phyloP scores from a whole-genome alignment of 768 basidiomycete genomes.

The Russula lepida region DNA sequence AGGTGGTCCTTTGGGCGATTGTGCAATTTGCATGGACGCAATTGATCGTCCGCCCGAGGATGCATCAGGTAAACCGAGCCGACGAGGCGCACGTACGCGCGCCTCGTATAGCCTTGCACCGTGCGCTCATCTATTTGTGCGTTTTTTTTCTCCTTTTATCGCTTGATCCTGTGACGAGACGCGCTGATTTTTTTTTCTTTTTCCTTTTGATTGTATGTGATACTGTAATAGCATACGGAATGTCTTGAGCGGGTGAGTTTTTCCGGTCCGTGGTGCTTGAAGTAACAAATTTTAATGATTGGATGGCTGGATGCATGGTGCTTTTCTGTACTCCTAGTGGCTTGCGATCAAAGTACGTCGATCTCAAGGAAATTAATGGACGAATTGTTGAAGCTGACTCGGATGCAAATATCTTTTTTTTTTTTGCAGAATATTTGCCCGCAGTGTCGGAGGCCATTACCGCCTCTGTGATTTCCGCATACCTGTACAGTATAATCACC shows the following conservation, averaged over 20 bases:
- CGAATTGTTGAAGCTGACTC: slow-evolving; percentile 5
- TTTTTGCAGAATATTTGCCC: slow-evolving; percentile 73
- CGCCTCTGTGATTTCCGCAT: slow-evolving; percentile 48
- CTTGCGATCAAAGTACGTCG: slow-evolving; percentile 57
- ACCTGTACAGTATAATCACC: not conserved
- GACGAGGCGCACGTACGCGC: not conserved
- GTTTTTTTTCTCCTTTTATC: slow-evolving; percentile 25
- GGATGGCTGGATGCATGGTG: not conserved
- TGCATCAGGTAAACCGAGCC: slow-evolving; percentile 29
- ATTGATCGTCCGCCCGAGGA: slow-evolving; percentile 35
- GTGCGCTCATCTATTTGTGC: slow-evolving; percentile 81
- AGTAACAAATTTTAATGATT: not conserved
- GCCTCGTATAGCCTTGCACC: slow-evolving; percentile 73
- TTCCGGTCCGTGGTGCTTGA: not conserved
- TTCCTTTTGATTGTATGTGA: not conserved
- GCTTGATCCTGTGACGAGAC: not conserved
- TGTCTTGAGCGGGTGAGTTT: slow-evolving; percentile 69
- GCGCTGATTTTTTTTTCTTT: not conserved
- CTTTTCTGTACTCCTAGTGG: slow-evolving; percentile 39
- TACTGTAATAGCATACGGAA: slow-evolving; percentile 57
- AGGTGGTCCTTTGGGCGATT: slow-evolving; percentile 73
- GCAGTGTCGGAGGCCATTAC: slow-evolving; percentile 78
- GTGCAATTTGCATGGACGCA: slow-evolving; percentile 89
- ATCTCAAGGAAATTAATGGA: not conserved
- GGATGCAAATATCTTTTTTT: too few relatives aligned